phyloP scores from a whole-genome alignment of 768 basidiomycete genomes.

The Mycena alexandri region DNA sequence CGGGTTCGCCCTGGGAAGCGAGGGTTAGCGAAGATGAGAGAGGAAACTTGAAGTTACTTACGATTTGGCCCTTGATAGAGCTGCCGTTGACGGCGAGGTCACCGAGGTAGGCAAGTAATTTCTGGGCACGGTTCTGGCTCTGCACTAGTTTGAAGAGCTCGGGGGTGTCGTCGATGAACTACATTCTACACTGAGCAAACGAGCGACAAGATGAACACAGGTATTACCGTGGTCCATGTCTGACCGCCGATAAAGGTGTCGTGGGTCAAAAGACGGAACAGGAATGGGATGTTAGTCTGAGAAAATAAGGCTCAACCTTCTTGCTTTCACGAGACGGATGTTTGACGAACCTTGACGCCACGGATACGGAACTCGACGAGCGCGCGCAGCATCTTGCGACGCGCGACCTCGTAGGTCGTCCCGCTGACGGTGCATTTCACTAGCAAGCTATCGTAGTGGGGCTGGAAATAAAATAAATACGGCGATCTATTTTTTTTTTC shows the following conservation, averaged over 20 bases:
- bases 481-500: slow-evolving; percentile 4
- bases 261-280: slow-evolving; percentile 97
- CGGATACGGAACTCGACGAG: slow-evolving; percentile 99
- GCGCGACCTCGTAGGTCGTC: slow-evolving; percentile 98
- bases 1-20: slow-evolving; percentile 84
- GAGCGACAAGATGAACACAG: slow-evolving; percentile 16
- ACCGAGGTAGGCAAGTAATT: slow-evolving; percentile 95
- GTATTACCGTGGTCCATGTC: slow-evolving; percentile 93
- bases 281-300: slow-evolving; percentile 98
- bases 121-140: slow-evolving; percentile 98
- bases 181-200: slow-evolving; percentile 14
- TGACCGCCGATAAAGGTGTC: slow-evolving; percentile 96
- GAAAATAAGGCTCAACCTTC: background rate
- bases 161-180: slow-evolving; percentile 99
- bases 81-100: slow-evolving; percentile 98
- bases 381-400: slow-evolving; percentile 98
- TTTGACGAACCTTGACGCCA: slow-evolving; percentile 86
- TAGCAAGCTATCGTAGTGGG: slow-evolving; percentile 97
- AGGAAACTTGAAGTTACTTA: slow-evolving; percentile 42
- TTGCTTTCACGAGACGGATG: background rate
- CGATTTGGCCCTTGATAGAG: slow-evolving; percentile 94
- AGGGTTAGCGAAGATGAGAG: background rate
- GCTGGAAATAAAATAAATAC: slow-evolving; percentile 60
- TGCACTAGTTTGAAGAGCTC: slow-evolving; percentile 98
- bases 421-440: slow-evolving; percentile 97